Conservation (phyloP, 1,284 basidiomycete genomes). For the Moesziomyces antarcticus region DNA sequence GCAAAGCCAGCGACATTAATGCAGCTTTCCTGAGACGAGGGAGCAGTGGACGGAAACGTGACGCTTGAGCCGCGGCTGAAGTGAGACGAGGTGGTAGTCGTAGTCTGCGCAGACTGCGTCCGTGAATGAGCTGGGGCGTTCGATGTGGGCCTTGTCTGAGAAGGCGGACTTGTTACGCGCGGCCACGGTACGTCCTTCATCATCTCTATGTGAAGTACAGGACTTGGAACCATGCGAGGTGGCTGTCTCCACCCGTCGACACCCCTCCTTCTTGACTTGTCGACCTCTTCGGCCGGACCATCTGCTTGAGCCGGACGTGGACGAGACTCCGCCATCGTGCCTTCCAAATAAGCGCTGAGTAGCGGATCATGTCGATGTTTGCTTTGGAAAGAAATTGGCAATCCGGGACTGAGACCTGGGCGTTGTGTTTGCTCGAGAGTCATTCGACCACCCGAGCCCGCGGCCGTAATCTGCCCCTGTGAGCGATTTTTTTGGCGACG, state of each 20-base stretch:
- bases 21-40: neutral
- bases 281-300: too few relatives aligned
- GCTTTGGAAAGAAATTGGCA: constrained; percentile 17
- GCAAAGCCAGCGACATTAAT: neutral
- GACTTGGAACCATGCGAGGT: constrained; percentile 7
- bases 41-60: neutral
- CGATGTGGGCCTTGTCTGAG: too few relatives aligned
- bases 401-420: constrained; percentile 9
- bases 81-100: neutral
- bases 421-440: neutral
- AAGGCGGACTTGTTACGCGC: neutral
- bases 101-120: neutral
- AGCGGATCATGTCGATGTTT: neutral
- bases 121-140: neutral
- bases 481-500: too few relatives aligned
- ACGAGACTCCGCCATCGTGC: too few relatives aligned
- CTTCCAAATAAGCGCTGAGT: too few relatives aligned
- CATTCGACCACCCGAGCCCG: too few relatives aligned
- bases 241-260: neutral
- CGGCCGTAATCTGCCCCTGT: too few relatives aligned
- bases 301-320: too few relatives aligned
- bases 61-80: too few relatives aligned
- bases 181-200: constrained; percentile 14
- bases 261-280: neutral
- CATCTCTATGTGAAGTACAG: constrained; percentile 7